phyloP scores from a whole-genome alignment of 805 yeast genomes.

The Monosporozyma solicola region DNA sequence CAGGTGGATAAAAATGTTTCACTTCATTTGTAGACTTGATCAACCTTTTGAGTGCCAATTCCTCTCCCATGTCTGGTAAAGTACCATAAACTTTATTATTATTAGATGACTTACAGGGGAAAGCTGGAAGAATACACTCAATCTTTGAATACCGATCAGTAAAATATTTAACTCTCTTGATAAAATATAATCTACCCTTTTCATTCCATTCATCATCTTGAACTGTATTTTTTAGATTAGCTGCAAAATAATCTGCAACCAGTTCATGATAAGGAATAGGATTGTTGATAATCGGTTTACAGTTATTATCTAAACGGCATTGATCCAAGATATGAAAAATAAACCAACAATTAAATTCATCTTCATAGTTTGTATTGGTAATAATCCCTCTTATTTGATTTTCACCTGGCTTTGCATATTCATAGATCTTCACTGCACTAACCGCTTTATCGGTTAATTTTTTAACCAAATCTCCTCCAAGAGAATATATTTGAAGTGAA shows the following conservation, averaged over 20 bases:
- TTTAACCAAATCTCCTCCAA: constrained; percentile 12
- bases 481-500: constrained; percentile 12
- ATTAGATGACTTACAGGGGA: constrained; percentile 58
- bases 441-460: constrained; percentile 14
- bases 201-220: constrained; percentile 41
- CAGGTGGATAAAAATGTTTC: constrained; percentile 42
- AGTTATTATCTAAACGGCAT: constrained; percentile 25
- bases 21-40: constrained; percentile 28
- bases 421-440: constrained; percentile 27
- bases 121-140: constrained; percentile 54
- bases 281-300: constrained; percentile 7
- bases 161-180: constrained; percentile 37
- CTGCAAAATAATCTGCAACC: constrained; percentile 39
- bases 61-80: constrained; percentile 49
- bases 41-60: constrained; percentile 34
- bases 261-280: constrained; percentile 17
- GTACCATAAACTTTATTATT: constrained; percentile 40
- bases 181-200: constrained; percentile 38
- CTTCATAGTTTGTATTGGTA: constrained; percentile 22
- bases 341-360: constrained; percentile 33
- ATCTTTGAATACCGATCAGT: constrained; percentile 40
- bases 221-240: constrained; percentile 39
- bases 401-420: constrained; percentile 25
- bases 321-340: constrained; percentile 30
- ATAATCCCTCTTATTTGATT: constrained; percentile 33